Evolutionary conservation across 2,329 filamentous ascomycete genomes (phyloP).

Genomic region (Leptographium lundbergii): DNA sequence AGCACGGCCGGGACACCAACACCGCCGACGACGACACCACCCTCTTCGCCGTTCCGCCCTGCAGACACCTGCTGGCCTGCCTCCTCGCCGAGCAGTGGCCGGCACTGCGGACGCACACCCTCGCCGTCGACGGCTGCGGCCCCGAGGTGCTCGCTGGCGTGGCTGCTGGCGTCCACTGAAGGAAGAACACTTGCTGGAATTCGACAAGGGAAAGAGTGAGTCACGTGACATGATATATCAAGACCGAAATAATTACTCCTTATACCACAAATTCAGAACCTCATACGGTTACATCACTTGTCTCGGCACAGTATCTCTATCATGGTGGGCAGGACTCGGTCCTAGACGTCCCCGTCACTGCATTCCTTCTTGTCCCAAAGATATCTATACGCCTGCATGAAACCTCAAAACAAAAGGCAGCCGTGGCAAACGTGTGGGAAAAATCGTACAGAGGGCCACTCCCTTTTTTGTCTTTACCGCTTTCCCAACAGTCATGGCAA

Average conservation of each 20-base stretch:
- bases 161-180: slow-evolving; percentile 27
- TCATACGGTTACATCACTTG: too few species aligned
- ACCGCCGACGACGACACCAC: neutral
- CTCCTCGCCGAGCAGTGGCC: slow-evolving; percentile 57
- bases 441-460: too few species aligned
- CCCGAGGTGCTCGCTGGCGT: slow-evolving; percentile 61
- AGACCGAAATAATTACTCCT: too few species aligned
- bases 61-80: slow-evolving; percentile 85
- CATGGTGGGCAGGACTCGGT: too few species aligned
- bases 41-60: slow-evolving; percentile 33
- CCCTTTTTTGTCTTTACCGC: too few species aligned
- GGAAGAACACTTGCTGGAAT: too few species aligned
- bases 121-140: slow-evolving; percentile 15
- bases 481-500: too few species aligned
- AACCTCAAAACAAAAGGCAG: too few species aligned
- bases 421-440: too few species aligned
- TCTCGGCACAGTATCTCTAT: neutral
- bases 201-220: neutral
- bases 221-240: neutral
- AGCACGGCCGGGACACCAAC: slow-evolving; percentile 2
- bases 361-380: slow-evolving; percentile 28
- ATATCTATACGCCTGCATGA: too few species aligned
- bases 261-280: too few species aligned
- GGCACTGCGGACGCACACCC: slow-evolving; percentile 41
- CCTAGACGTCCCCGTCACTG: slow-evolving; percentile 8